Base-by-base conservation (phyloP, 805 yeast genomes). In the Ogataea kodamae region DNA sequence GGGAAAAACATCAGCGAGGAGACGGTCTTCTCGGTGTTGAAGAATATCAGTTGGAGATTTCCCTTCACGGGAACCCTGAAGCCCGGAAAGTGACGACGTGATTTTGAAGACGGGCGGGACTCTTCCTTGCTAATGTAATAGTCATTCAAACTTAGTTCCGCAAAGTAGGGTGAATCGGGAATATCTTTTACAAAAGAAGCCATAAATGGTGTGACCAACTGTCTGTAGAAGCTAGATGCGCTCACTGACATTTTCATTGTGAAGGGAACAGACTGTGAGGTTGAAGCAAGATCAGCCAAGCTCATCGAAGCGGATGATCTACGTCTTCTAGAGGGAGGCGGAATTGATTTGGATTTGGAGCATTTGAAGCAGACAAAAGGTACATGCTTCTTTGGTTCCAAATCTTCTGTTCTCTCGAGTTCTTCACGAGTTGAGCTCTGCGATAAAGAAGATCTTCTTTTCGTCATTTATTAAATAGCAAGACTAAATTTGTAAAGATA, bases 111-210 rank as follows among this genome's bases (percentile, higher is more conserved):
- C 11, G 43, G 39, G 11, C 22, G 28, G 6, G 24, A 28, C 6
- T 20, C 18, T 25, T 53, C 59, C 20, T 42, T 32, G 2, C 44
- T 35, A 10, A 55, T 41, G 35, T 47, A 56, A 26, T 44, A 37
- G 15, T 40, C 44, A 21, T 52, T 58, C 19, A 59, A 19, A 32
- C 56, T 57, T 6, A 60, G 43, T 6, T 48, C 50, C 2, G 60
- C 58, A 22, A 59, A 59, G 37, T 59, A 61, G 2, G 64, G 65
- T 1, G 59, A 49, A n/a, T 37, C 34, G 9, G 33, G 25, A 5
- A 23, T 29, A 10, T 37, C 46, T 13, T 28, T 30, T 33, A 48
- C 26, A 32, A 42, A 60, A 1, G 39, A 39, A 1, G 59, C 62
- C 3, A 41, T 42, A 28, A 61, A 55, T 3, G 52, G 57, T 4